phyloP scores from a whole-genome alignment of 495 filamentous ascomycete genomes.

The Penicillium macrosclerotiorum region DNA sequence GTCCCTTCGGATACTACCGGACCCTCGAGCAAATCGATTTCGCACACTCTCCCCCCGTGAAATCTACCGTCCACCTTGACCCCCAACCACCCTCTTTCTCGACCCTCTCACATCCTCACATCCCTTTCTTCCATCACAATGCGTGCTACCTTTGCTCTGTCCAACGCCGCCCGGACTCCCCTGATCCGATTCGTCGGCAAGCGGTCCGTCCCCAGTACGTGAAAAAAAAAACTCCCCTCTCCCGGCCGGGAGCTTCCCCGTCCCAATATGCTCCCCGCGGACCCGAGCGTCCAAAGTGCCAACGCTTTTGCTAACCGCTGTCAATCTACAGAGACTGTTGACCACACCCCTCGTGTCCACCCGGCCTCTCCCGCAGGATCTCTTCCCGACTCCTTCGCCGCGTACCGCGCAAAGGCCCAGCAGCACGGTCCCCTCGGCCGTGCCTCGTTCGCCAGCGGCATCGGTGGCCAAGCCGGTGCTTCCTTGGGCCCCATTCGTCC shows the following conservation, averaged over 20 bases:
- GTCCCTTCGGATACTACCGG: slow-evolving; percentile 36
- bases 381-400: slow-evolving; percentile 76
- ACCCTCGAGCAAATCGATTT: slow-evolving; percentile 31
- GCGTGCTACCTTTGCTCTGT: slow-evolving; percentile 65
- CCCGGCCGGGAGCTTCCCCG: no score
- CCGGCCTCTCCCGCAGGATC: slow-evolving; percentile 60
- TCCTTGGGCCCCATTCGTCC: slow-evolving; percentile 70
- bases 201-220: slow-evolving; percentile 75
- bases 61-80: slow-evolving; percentile 19
- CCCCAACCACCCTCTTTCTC: slow-evolving; percentile 8
- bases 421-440: slow-evolving; percentile 82
- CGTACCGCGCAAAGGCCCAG: slow-evolving; percentile 87
- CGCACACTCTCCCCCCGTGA: slow-evolving; percentile 20
- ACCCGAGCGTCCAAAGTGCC: no score
- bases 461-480: slow-evolving; percentile 65
- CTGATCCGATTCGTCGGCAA: slow-evolving; percentile 93
- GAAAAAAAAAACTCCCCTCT: neutral
- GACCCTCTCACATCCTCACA: no score
- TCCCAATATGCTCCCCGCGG: no score
- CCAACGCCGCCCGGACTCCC: slow-evolving; percentile 69
- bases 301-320: slow-evolving; percentile 9
- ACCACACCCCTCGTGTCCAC: slow-evolving; percentile 66
- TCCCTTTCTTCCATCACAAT: slow-evolving; percentile 40
- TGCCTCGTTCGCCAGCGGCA: slow-evolving; percentile 45
- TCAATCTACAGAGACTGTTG: slow-evolving; percentile 54